Evolutionary conservation across 495 filamentous ascomycete species (phyloP), one percentile per base, ranked within the genome.

Genomic region (Podospora anserina): DNA sequence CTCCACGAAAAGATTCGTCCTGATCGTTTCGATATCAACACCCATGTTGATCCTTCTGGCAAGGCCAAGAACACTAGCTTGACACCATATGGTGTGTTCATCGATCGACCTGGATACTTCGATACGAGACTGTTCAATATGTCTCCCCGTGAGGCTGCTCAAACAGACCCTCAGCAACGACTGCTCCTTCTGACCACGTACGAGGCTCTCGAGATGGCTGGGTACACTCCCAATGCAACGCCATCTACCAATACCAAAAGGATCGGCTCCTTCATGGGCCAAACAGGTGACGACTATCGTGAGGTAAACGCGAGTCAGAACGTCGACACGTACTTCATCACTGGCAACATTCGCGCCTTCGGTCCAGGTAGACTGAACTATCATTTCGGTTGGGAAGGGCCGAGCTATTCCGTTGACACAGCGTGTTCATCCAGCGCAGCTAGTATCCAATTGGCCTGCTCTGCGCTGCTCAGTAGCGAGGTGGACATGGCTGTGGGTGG

Each of bases 311-410:
- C 88, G 63, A 87, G 88, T 18, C 88, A 96, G 70, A 90, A 94
- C 67, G 87, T 96, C 65, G 92, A 95, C 74, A 95, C 92, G 2
- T 95, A 96, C 75, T 94, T 88, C 77, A 95, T 95, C 71, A 91
- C 92, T 0, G 92, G 92, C 56, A 91, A 89, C 65, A 88, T 91
- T 23, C 85, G 91, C 58, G 92, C 92, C 20, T 96, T 97, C 69
- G 87, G 87, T 4, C 91, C 92, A 0, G 92, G 91, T 0, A 84
- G 92, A 11, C 91, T 95, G 71, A 94, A 93, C 73, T 84, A 82
- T 63, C 89, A 89, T 73, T 92, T 94, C 78, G 91, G 92, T 61
- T 94, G 94, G 74, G 88, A 86, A 64, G 92, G 92, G 0, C 92
- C 92, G 0, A 93, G 90, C 68, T 88, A 89, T 74, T 90, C 84